phyloP scores from a whole-genome alignment of 306 rosid genomes.

The Castanea sativa region DNA sequence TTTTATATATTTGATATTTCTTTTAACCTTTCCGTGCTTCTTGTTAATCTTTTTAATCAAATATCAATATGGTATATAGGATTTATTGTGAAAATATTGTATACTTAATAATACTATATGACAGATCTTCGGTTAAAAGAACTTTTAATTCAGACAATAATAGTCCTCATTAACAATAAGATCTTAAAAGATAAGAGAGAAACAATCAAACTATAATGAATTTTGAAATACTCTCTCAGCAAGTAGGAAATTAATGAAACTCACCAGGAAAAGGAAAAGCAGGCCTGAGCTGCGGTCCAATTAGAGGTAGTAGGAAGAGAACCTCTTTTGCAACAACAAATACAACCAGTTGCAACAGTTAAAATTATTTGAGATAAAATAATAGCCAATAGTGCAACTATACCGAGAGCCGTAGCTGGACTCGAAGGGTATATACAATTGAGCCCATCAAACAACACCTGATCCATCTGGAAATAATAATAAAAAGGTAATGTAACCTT shows the following conservation, averaged over 20 bases:
- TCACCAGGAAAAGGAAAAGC: slow-evolving; percentile 82
- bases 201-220: background rate
- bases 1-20: too few relatives aligned
- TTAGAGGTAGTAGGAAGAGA: slow-evolving; percentile 44
- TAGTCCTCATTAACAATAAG: background rate
- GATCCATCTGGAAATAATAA: too few relatives aligned
- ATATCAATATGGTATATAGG: too few relatives aligned
- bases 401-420: slow-evolving; percentile 67
- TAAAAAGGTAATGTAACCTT: too few relatives aligned
- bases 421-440: slow-evolving; percentile 1
- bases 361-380: slow-evolving; percentile 55
- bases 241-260: background rate
- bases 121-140: background rate
- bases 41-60: too few relatives aligned
- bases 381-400: slow-evolving; percentile 64
- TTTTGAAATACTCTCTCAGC: background rate
- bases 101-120: too few relatives aligned
- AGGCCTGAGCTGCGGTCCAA: slow-evolving; percentile 53
- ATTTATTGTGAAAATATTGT: too few relatives aligned
- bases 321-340: slow-evolving; percentile 69
- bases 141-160: background rate
- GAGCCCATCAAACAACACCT: too few relatives aligned
- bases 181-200: background rate
- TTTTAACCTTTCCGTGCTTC: too few relatives aligned
- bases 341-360: slow-evolving; percentile 62